Base-by-base conservation (phyloP, 2,329 filamentous ascomycete species). In the Fusarium devonianum region DNA sequence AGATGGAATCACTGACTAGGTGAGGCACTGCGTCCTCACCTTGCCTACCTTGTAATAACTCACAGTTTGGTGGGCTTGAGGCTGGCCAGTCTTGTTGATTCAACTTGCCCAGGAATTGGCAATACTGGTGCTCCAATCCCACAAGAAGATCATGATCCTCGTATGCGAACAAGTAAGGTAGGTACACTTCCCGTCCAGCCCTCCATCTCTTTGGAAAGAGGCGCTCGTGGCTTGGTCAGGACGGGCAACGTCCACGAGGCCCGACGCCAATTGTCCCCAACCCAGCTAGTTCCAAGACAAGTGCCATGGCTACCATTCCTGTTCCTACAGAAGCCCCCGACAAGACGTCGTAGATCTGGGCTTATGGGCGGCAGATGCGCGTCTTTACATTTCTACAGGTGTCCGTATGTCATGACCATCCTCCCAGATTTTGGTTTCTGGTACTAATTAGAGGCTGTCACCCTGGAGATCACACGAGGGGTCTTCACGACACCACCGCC, bases 361-460 rank as follows among this genome's bases (percentile, higher is more conserved):
- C 48, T 56, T 53, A 30, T 49, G 36, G 47, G 58, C 61, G 61
- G 56, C 56, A 64, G 60, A 64, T 64, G 61, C 56, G 61, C 61
- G 60, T 63, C 43, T 44, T 41, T 58, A 56, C 46, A 44, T 58
- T 35, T 35, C 35, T 48, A 56, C 47, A 43, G 40, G 46, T 58
- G 53, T 36, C 42, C 49, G 47, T 54, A 32, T 33, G 7, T 11
- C 42, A 17, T 34, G 55, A 58, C 59, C 55, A 51, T 47, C 50
- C 50, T 58, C 49, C 55, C 54, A 57, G 34, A 55, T 34, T 55
- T 38, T 13, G n/a, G n/a, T n/a, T 13, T 42, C 17, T 33, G 19
- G 17, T 33, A 22, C n/a, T n/a, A n/a, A n/a, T n/a, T n/a, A n/a
- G 28, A 32, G 39, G 39, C 13, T 43, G 26, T 26, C 22, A 43